These are phyloP conservation scores for Posidonia oceanica DNA, from an alignment of 116 monocot genomes.

Conservation along the genomic window DNA sequence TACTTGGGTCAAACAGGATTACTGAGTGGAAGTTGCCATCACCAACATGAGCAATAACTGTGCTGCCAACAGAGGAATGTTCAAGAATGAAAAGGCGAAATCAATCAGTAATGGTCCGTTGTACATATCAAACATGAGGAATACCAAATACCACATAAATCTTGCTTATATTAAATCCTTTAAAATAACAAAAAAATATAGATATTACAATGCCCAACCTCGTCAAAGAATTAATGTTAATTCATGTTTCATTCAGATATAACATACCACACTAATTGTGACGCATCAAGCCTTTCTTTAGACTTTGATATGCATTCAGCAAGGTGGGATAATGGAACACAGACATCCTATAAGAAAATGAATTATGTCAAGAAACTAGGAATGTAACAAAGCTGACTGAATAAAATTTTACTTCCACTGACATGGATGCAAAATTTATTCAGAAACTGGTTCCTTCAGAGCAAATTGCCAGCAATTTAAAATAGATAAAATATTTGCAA, in stretches of 20 bases:
- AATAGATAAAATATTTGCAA: too few relatives aligned
- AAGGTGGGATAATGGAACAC: constrained; percentile 95
- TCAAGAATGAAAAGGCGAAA: not conserved
- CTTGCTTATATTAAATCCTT: too few relatives aligned
- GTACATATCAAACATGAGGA: too few relatives aligned
- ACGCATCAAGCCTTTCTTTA: constrained; percentile 74
- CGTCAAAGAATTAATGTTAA: not conserved
- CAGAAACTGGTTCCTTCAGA: too few relatives aligned
- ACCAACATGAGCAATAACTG: constrained; percentile 99
- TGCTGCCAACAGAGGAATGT: constrained; percentile 25
- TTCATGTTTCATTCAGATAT: not conserved
- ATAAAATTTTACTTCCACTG: too few relatives aligned
- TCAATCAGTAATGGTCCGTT: not conserved
- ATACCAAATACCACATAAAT: too few relatives aligned
- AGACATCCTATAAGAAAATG: constrained; percentile 72
- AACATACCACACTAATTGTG: constrained; percentile 68
- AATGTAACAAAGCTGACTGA: not conserved
- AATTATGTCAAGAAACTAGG: not conserved
- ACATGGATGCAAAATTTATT: too few relatives aligned
- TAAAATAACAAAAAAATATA: too few relatives aligned
- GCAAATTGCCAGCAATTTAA: too few relatives aligned
- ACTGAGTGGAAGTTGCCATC: constrained; percentile 98
- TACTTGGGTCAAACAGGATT: constrained; percentile 75
- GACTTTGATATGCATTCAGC: constrained; percentile 89
- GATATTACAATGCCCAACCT: too few relatives aligned